A percentile compares a stretch with the other conserved stretches of the same genome.
These are phyloP conservation scores for Diophrys sp. DNA, from an alignment of 73 alveolate species.

Conservation along the genomic window DNA sequence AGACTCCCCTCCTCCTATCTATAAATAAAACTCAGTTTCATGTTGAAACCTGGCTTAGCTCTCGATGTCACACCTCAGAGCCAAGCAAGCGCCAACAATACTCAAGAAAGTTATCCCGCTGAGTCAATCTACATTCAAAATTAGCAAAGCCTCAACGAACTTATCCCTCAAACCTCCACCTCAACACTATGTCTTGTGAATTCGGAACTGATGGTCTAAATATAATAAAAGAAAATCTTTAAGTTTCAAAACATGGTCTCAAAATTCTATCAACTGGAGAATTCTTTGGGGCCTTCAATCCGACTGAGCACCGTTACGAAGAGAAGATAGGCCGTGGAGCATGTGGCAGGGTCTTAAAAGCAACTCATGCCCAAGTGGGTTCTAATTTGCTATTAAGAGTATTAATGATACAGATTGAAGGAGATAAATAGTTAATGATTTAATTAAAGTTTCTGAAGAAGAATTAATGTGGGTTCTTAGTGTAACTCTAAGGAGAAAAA, in stretches of 20 bases:
- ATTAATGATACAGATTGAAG: constrained; percentile 94
- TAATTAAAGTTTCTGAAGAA: constrained; percentile 82
- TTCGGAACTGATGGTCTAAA: constrained; percentile 26
- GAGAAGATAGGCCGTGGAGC: constrained; percentile 63
- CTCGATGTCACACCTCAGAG: not conserved
- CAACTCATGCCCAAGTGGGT: constrained; percentile 39
- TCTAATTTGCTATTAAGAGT: constrained; percentile 51
- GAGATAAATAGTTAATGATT: constrained; percentile 91
- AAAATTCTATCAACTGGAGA: constrained; percentile 10
- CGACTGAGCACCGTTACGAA: constrained; percentile 36
- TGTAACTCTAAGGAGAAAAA: constrained; percentile 91
- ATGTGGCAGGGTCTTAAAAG: constrained; percentile 63
- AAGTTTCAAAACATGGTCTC: constrained; percentile 6
- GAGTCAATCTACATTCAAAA: no score
- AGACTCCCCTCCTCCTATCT: not conserved
- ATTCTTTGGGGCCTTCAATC: not conserved
- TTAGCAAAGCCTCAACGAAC: no score
- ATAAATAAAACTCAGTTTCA: not conserved
- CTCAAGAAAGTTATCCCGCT: no score
- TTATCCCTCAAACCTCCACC: no score
- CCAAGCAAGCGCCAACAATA: no score
- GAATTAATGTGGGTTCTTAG: constrained; percentile 84
- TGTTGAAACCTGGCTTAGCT: not conserved
- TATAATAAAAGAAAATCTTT: constrained; percentile 18
- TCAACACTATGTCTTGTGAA: constrained; percentile 15